Base-by-base conservation (phyloP, 371 early-diverging fungal species). In the Parasitella parasitica region DNA sequence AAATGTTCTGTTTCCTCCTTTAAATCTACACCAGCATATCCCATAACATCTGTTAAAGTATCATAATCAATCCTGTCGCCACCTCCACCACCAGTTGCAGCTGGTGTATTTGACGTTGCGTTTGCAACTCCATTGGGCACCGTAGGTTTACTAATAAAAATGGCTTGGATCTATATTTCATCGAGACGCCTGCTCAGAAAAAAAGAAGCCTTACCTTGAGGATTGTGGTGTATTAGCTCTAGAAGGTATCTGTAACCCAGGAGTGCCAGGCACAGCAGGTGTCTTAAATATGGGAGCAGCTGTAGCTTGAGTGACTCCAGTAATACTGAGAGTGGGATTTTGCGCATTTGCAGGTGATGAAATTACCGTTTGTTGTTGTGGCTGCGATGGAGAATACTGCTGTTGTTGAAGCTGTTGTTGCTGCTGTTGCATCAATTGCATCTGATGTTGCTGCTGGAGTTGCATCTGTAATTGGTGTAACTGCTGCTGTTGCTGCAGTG, bases 1-100 rank as follows among this genome's bases (percentile, higher is more conserved):
- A 81, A 78, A 54, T 66, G 71, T 28, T 88, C 89, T 15, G 78
- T 78, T 77, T 88, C 89, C 56, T 86, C 89, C 66, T 74, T 81
- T 28, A 95, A 75, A 72, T 95, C 94, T 15, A 95, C 88, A n/a
- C 94, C 95, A 1, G 88, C 89, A 73, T 91, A 93, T 4, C 89
- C 89, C 79, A 92, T 92, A 5, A 92, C 94, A 72, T 94, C 94
- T 46, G 90, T 89, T 26, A 94, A 62, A 32, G 82, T 77, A 38
- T 87, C 86, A 59, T 77, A 83, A 57, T 87, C 86, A 64, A 81
- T 80, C 50, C 84, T 76, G 27, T 64, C 74, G 13, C 61, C 61
- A n/a, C 61, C 66, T 12, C 60, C 55, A 3, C 59, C 35, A 15
- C 49, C 36, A 36, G 26, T 46, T 8, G 55, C 28, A 2, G 37